Percentiles rank a stretch among this genome's conserved stretches.
Evolutionary conservation across 441 rosid genomes (phyloP).

Genomic region (Flueggea neowawraea): DNA sequence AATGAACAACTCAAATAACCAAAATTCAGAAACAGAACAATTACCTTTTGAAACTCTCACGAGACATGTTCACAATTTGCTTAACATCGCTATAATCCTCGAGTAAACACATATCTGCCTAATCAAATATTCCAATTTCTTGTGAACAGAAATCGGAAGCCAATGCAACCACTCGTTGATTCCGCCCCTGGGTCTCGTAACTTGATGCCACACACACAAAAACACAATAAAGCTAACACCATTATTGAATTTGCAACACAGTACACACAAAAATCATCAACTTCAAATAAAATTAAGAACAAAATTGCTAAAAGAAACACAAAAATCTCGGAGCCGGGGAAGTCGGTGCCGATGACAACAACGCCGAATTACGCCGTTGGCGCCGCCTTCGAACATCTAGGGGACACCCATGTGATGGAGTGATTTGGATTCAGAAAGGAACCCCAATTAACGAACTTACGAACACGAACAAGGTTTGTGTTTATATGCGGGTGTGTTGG

Average conservation of each 20-base stretch:
- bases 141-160: slow-evolving; percentile 87
- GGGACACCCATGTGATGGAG: slow-evolving; percentile 48
- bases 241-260: too few species aligned
- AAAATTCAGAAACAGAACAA: slow-evolving; percentile 8
- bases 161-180: slow-evolving; percentile 87
- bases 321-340: too few species aligned
- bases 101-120: slow-evolving; percentile 50
- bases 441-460: too few species aligned
- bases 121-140: slow-evolving; percentile 49
- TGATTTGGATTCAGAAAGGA: too few species aligned
- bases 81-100: slow-evolving; percentile 49
- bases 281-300: too few species aligned
- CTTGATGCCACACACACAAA: slow-evolving; percentile 42
- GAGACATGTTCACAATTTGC: slow-evolving; percentile 74
- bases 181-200: slow-evolving; percentile 94
- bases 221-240: slow-evolving; percentile 1
- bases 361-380: too few species aligned
- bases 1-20: background rate
- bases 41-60: slow-evolving; percentile 74
- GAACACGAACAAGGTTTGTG: too few species aligned
- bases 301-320: too few species aligned
- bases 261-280: too few species aligned
- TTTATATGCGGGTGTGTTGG: too few species aligned
- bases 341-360: too few species aligned
- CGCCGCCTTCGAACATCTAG: slow-evolving; percentile 82